Evolutionary conservation across 768 basidiomycete species (phyloP).

Genomic region (Lenzites betulinus): DNA sequence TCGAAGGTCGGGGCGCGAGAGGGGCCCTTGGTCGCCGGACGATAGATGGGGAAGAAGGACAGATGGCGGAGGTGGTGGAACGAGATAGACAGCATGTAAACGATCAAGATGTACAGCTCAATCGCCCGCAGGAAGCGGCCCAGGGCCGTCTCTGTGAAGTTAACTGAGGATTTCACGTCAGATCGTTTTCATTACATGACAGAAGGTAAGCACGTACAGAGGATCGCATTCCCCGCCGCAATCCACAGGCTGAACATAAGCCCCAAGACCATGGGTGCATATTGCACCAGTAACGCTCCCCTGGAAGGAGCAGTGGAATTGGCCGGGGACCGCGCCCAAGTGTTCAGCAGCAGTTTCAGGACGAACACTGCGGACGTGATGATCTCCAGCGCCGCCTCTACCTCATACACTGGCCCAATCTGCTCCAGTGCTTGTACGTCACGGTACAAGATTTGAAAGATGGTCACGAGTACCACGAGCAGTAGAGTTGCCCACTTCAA

Average conservation of each 20-base stretch:
- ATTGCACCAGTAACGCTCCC: constrained; percentile 47
- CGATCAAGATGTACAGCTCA: constrained; percentile 61
- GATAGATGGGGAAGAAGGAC: constrained; percentile 19
- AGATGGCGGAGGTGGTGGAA: constrained; percentile 34
- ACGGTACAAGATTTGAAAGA: constrained; percentile 69
- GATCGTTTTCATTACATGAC: background rate
- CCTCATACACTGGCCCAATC: constrained; percentile 54
- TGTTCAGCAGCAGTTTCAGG: constrained; percentile 62
- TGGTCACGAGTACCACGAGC: constrained; percentile 46
- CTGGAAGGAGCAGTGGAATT: constrained; percentile 31
- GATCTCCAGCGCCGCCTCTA: constrained; percentile 59
- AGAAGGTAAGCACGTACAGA: constrained; percentile 48
- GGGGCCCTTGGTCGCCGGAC: constrained; percentile 8
- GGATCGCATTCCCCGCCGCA: constrained; percentile 55
- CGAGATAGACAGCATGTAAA: constrained; percentile 56
- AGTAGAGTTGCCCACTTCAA: constrained; percentile 54
- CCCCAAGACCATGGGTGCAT: constrained; percentile 52
- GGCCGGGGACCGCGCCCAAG: constrained; percentile 43
- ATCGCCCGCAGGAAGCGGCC: constrained; percentile 69
- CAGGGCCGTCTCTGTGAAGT: constrained; percentile 66
- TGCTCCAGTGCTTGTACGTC: constrained; percentile 39
- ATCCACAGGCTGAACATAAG: constrained; percentile 54
- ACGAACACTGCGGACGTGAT: constrained; percentile 59
- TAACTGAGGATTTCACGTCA: constrained; percentile 41
- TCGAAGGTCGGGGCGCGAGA: constrained; percentile 9